phyloP scores from a whole-genome alignment of 345 rosid genomes.

The Corymbia maculata region DNA sequence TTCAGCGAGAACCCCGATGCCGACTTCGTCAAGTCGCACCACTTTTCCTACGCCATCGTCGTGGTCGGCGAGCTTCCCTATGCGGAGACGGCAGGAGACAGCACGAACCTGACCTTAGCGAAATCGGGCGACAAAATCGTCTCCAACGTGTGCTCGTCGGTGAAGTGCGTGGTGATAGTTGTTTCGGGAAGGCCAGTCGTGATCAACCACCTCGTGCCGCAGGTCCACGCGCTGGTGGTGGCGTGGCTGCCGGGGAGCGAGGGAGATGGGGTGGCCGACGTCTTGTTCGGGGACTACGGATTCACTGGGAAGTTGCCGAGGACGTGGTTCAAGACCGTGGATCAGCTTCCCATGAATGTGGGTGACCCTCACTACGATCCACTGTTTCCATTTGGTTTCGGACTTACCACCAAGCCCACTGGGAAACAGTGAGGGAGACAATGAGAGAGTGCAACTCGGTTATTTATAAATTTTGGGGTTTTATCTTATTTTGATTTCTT shows the following conservation, averaged over 20 bases:
- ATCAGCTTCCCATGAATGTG: constrained; percentile 81
- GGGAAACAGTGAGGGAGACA: not conserved
- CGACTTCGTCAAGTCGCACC: constrained; percentile 24
- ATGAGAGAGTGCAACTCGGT: not conserved
- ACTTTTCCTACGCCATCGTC: constrained; percentile 51
- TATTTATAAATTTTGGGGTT: too few relatives aligned
- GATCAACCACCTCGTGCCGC: constrained; percentile 34
- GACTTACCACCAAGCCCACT: constrained; percentile 36
- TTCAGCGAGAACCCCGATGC: constrained; percentile 35
- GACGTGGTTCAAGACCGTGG: constrained; percentile 78
- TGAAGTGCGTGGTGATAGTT: constrained; percentile 55
- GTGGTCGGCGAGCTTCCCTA: constrained; percentile 67
- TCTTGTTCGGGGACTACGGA: constrained; percentile 64
- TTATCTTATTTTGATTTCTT: not conserved
- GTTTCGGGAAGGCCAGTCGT: constrained; percentile 63
- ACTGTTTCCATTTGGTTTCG: constrained; percentile 67
- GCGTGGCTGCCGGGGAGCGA: constrained; percentile 89
- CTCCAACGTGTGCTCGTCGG: constrained; percentile 41
- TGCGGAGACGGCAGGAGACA: constrained; percentile 70
- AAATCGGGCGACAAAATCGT: constrained; percentile 38
- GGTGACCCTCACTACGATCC: constrained; percentile 74
- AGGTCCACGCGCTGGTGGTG: constrained; percentile 57
- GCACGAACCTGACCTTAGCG: constrained; percentile 43
- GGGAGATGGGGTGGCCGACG: constrained; percentile 81
- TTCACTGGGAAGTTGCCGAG: constrained; percentile 46